phyloP scores from a whole-genome alignment of 1,284 basidiomycete genomes.

The Stygiomarasmius scandens region DNA sequence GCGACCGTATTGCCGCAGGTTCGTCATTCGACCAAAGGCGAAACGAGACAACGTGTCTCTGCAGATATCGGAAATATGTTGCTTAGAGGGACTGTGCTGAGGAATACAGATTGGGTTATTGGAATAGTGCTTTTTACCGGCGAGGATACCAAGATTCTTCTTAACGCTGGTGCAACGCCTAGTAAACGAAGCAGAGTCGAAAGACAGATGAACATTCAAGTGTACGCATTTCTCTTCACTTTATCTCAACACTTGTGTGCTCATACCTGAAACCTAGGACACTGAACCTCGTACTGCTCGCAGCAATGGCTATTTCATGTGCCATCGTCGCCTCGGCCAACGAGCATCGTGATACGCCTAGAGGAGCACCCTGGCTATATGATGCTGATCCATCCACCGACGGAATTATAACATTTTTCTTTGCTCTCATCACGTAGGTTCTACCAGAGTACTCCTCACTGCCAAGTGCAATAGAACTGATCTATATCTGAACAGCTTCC shows the following conservation, averaged over 20 bases:
- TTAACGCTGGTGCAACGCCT: slow-evolving; percentile 93
- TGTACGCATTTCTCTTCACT: slow-evolving; percentile 51
- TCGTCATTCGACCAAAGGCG: no score
- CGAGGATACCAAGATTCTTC: slow-evolving; percentile 89
- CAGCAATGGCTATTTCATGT: slow-evolving; percentile 81
- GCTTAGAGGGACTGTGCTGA: slow-evolving; percentile 87
- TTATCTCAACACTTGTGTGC: no score
- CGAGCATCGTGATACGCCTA: slow-evolving; percentile 70
- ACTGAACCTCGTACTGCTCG: slow-evolving; percentile 83
- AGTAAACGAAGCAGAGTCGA: slow-evolving; percentile 94
- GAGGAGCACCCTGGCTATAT: slow-evolving; percentile 83
- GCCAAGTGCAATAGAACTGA: no score
- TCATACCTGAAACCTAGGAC: slow-evolving; percentile 48
- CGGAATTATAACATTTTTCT: slow-evolving; percentile 89
- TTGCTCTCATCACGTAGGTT: slow-evolving; percentile 87
- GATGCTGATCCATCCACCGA: slow-evolving; percentile 83
- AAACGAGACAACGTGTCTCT: slow-evolving; percentile 60
- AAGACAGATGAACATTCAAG: slow-evolving; percentile 97
- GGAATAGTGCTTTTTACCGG: slow-evolving; percentile 93
- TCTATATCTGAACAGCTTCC: slow-evolving; percentile 52
- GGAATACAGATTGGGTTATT: slow-evolving; percentile 93
- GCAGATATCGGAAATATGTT: slow-evolving; percentile 86
- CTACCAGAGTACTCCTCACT: not conserved
- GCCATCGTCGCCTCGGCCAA: slow-evolving; percentile 85
- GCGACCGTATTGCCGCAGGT: no score